These are phyloP conservation scores for Gynochthodes officinalis DNA, from an alignment of 257 asterid species.

Conservation along the genomic window DNA sequence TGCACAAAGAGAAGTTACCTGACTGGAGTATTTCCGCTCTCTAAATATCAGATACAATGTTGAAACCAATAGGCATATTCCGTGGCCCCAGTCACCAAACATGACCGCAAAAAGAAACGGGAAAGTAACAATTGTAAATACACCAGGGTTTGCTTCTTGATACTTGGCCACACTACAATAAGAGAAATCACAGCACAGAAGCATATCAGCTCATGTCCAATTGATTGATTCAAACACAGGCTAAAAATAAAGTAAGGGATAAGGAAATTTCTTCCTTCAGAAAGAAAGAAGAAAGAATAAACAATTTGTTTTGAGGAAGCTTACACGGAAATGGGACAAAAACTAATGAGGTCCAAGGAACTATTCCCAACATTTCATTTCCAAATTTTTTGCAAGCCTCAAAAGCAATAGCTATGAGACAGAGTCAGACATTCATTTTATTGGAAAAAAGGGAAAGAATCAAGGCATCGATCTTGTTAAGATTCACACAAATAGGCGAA, in stretches of 20 bases:
- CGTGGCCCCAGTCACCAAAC: conserved; percentile 99
- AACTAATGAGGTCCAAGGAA: neutral
- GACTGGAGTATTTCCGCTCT: conserved; percentile 77
- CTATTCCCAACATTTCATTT: neutral
- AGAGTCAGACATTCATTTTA: neutral
- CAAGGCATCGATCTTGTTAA: neutral
- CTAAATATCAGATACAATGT: conserved; percentile 59
- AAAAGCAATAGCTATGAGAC: neutral
- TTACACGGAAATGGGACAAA: neutral
- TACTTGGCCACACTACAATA: conserved; percentile 89
- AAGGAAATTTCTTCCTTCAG: neutral
- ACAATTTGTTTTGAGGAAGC: neutral
- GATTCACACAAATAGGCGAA: neutral
- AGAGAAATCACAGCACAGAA: conserved; percentile 28
- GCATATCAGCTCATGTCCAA: neutral
- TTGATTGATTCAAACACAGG: neutral
- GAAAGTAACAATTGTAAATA: conserved; percentile 91
- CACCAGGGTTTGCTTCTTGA: conserved; percentile 99
- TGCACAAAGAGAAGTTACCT: conserved; percentile 41
- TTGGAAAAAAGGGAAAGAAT: neutral
- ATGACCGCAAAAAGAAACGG: conserved; percentile 98
- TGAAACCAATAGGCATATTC: conserved; percentile 87
- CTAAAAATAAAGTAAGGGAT: neutral
- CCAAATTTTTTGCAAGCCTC: neutral
- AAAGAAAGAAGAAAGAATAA: neutral